Evolutionary conservation across 345 rosid genomes (phyloP), one percentile per base, ranked within the genome.

Genomic region (Syzygium aromaticum): DNA sequence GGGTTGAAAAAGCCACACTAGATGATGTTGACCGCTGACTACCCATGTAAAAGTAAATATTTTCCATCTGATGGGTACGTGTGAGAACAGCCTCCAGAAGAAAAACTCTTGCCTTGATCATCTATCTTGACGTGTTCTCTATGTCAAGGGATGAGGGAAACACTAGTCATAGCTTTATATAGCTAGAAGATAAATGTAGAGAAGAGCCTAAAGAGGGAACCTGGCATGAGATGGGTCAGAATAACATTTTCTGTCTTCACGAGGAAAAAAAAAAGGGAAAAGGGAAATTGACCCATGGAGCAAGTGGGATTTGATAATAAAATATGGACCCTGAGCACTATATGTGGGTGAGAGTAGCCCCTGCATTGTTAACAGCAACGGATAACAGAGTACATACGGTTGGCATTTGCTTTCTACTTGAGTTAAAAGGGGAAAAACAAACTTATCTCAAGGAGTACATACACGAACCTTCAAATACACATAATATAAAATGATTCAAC

Each of bases 241-340:
- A 38, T 4, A 19, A 73, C 49, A 27, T 38, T 33, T 73, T 38
- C 49, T 73, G 82, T 38, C 27, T 73, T 73, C 82, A 73, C 2
- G 49, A 73, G 49, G 40, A 4, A 43, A 43, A 57, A n/a, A 19
- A 7, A 23, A 14, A 54, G 33, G 54, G 21, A 8, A 33, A 23
- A 67, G 38, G 25, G 52, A 54, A 73, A 63, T 64, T 30, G 77
- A 7, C 57, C 56, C 80, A 49, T 33, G 15, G 49, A 73, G 27
- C 87, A 86, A 86, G 84, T 86, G 38, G 87, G 87, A 52, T 52
- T 38, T 73, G 40, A 54, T 73, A 38, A 73, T 4, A 54, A 15
- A 13, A 52, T 38, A 86, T 88, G 89, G 90, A 87, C 52, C 87
- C 90, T 64, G 16, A 92, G 92, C 95, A 92, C 92, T 90, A 89